Evolutionary conservation across 176 grass and related monocot genomes (phyloP).

Genomic region (Phoenix dactylifera): DNA sequence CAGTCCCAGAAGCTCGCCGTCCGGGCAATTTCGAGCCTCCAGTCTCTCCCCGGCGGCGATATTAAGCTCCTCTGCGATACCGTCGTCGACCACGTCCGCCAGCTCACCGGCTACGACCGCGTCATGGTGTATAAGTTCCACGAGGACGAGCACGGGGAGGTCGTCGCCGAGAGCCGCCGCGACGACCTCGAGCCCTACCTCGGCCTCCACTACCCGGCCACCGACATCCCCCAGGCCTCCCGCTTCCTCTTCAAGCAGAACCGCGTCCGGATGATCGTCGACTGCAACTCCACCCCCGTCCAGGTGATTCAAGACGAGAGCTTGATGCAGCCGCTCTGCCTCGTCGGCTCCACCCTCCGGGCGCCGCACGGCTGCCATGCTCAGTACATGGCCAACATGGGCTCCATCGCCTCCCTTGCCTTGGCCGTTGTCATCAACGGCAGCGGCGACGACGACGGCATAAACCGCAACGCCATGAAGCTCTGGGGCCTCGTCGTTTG

Average conservation of each 20-base stretch:
- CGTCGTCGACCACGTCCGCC: constrained; percentile 64
- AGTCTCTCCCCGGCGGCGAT: constrained; percentile 75
- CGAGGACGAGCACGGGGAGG: constrained; percentile 93
- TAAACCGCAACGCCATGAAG: constrained; percentile 36
- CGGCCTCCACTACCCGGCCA: constrained; percentile 92
- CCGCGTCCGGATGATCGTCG: constrained; percentile 82
- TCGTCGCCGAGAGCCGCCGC: constrained; percentile 64
- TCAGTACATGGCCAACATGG: constrained; percentile 99
- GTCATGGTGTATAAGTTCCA: constrained; percentile 99
- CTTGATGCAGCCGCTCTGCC: constrained; percentile 62
- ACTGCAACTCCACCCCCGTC: constrained; percentile 59
- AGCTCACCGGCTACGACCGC: constrained; percentile 89
- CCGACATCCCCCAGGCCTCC: constrained; percentile 91
- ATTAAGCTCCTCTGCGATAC: constrained; percentile 75
- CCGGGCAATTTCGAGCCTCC: constrained; percentile 83
- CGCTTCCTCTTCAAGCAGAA: constrained; percentile 99
- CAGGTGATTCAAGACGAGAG: constrained; percentile 72
- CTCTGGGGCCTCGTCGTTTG: constrained; percentile 97
- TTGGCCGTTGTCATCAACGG: constrained; percentile 88
- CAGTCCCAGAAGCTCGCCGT: constrained; percentile 95
- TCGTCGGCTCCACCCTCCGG: constrained; percentile 88
- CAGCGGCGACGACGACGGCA: constrained; percentile 40
- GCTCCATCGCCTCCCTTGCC: constrained; percentile 79
- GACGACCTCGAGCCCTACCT: constrained; percentile 80
- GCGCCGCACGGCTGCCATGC: constrained; percentile 77